These are phyloP conservation scores for Crithidia sp. DNA, from an alignment of 208 protist species.

Conservation along the genomic window DNA sequence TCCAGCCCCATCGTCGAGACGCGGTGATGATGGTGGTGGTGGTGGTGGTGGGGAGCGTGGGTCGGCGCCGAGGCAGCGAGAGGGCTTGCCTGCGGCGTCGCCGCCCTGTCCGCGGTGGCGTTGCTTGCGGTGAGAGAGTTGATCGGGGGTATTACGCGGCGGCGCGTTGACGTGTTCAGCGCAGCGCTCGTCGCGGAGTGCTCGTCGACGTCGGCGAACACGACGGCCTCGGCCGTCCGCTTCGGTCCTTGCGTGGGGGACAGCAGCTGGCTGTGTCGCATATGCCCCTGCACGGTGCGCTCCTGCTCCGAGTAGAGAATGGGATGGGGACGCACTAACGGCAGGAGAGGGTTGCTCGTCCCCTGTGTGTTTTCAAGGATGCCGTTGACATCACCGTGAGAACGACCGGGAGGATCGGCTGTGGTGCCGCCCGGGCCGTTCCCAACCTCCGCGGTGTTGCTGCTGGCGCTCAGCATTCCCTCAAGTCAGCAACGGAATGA, in stretches of 20 bases:
- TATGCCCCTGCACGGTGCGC: slow-evolving; percentile 5
- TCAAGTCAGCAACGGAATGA: not conserved
- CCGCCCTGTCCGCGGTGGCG: not conserved
- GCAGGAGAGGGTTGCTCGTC: not conserved
- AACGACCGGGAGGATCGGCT: not conserved
- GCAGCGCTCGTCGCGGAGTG: not conserved
- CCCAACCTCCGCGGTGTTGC: not conserved
- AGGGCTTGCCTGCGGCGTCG: not conserved
- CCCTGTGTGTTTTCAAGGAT: not conserved
- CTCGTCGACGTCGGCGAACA: slow-evolving; percentile 5
- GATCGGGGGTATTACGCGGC: not conserved
- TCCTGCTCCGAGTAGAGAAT: slow-evolving; percentile 16
- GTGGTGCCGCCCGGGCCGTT: not conserved
- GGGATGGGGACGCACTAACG: not conserved
- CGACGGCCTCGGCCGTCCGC: not conserved
- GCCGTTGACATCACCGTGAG: not conserved
- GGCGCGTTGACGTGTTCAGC: slow-evolving; percentile 6
- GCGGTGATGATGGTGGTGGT: not conserved
- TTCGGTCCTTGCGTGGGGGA: not conserved
- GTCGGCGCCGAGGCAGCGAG: no score
- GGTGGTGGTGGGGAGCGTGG: not conserved
- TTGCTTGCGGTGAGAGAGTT: not conserved
- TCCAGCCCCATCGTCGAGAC: not conserved
- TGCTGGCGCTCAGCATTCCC: not conserved
- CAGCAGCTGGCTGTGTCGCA: not conserved